phyloP scores from a whole-genome alignment of 768 basidiomycete genomes.

The Tricholoma hemisulphureum region DNA sequence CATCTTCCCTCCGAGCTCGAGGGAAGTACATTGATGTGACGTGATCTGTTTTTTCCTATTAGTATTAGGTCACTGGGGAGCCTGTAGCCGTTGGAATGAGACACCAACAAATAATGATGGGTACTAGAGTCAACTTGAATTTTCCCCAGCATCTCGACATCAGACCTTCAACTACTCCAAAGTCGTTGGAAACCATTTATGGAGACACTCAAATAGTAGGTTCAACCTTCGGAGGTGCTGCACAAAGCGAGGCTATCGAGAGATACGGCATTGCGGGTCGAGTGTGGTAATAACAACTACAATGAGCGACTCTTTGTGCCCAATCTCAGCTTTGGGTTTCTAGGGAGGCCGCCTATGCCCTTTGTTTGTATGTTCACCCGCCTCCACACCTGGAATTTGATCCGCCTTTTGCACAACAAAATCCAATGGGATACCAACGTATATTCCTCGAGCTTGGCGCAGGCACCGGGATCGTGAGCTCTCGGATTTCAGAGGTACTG shows the following conservation, averaged over 20 bases:
- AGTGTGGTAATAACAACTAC: conserved; percentile 63
- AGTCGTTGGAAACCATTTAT: not conserved
- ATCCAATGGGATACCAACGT: conserved; percentile 15
- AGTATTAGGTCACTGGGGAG: too few relatives aligned
- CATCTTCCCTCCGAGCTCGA: too few relatives aligned
- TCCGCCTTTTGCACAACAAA: conserved; percentile 43
- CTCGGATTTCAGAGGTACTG: conserved; percentile 33
- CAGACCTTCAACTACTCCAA: conserved; percentile 30
- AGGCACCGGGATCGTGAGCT: conserved; percentile 66
- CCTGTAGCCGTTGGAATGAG: not conserved
- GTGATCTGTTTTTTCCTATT: too few relatives aligned
- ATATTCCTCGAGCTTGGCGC: conserved; percentile 76
- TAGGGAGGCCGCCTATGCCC: conserved; percentile 74
- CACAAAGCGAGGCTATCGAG: conserved; percentile 60
- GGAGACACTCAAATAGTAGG: conserved; percentile 11
- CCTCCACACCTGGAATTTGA: conserved; percentile 45
- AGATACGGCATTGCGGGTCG: conserved; percentile 82
- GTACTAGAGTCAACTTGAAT: conserved; percentile 29
- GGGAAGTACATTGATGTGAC: too few relatives aligned
- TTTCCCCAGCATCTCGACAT: conserved; percentile 40
- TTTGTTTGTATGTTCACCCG: conserved; percentile 54
- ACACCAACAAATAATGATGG: not conserved
- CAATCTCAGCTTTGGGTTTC: conserved; percentile 13
- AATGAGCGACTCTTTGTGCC: conserved; percentile 9
- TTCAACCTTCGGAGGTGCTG: conserved; percentile 28